Conservation (phyloP, 2,329 filamentous ascomycete species). For the Neoarthrinium moseri region DNA sequence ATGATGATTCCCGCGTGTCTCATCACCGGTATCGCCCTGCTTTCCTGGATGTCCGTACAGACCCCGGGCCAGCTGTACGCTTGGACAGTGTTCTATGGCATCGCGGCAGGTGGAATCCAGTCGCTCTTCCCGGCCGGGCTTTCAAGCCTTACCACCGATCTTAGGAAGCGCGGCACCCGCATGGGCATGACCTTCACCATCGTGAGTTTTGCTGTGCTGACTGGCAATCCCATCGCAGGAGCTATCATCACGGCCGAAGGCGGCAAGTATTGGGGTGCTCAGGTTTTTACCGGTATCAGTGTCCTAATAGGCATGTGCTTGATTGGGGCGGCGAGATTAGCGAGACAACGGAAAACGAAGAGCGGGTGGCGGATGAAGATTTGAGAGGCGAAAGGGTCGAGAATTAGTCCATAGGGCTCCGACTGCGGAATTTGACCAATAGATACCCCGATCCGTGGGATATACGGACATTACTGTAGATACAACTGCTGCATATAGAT, state of each 20-base stretch:
- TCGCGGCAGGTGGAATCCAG: constrained; percentile 63
- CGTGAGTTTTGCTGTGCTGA: constrained; percentile 51
- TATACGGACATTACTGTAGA: no score
- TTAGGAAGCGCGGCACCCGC: constrained; percentile 48
- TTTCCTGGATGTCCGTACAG: constrained; percentile 59
- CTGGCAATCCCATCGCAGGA: constrained; percentile 50
- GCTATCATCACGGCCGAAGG: constrained; percentile 42
- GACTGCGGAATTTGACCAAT: not conserved
- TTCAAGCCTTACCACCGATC: constrained; percentile 51
- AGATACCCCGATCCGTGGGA: no score
- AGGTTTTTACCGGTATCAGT: constrained; percentile 44
- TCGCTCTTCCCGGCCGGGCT: constrained; percentile 64
- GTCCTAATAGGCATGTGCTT: constrained; percentile 41
- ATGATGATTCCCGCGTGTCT: constrained; percentile 50
- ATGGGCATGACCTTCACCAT: constrained; percentile 61
- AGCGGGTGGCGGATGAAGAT: constrained; percentile 40
- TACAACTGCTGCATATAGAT: no score
- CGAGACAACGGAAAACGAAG: constrained; percentile 35
- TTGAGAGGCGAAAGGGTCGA: constrained; percentile 9
- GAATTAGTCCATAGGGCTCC: no score
- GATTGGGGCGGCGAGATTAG: constrained; percentile 36
- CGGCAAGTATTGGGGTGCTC: constrained; percentile 45
- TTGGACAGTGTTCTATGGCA: constrained; percentile 64
- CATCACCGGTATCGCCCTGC: constrained; percentile 42
- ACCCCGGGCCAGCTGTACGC: constrained; percentile 52